Percentiles rank a stretch among this genome's conserved stretches.
Conservation (phyloP, 2,329 filamentous ascomycete species). For the Chaetomium olivaceum region DNA sequence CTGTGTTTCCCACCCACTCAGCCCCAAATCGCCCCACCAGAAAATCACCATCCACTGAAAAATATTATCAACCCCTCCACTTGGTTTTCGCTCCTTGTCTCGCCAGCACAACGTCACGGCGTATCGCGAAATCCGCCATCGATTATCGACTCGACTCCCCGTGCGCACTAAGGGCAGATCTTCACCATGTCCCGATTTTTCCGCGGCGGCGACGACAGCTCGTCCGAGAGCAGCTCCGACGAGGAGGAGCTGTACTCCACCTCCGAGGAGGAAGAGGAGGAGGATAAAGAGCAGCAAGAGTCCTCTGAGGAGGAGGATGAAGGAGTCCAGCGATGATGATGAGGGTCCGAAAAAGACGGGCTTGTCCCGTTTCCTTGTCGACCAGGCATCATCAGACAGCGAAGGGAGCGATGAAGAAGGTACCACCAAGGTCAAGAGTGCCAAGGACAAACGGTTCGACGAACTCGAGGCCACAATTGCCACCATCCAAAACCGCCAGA, state of each 20-base stretch:
- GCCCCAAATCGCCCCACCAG: constrained; percentile 36
- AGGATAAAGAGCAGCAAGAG: constrained; percentile 55
- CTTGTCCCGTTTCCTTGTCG: constrained; percentile 81
- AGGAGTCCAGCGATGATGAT: constrained; percentile 64
- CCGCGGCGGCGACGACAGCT: constrained; percentile 88
- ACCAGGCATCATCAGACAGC: constrained; percentile 65
- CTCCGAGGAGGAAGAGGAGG: constrained; percentile 68
- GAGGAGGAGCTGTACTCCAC: constrained; percentile 88
- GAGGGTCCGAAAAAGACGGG: constrained; percentile 68
- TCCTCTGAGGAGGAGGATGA: constrained; percentile 53
- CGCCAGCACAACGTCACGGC: constrained; percentile 23
- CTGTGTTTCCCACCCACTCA: constrained; percentile 19
- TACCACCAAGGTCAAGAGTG: constrained; percentile 87
- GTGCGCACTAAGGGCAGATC: constrained; percentile 9
- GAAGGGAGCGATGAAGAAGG: constrained; percentile 83
- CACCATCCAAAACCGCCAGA: constrained; percentile 92
- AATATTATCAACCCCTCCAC: constrained; percentile 35
- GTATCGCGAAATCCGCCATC: constrained; percentile 15
- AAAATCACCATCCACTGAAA: constrained; percentile 35
- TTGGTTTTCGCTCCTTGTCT: constrained; percentile 28
- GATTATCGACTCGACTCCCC: constrained; percentile 5
- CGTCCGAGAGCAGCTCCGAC: constrained; percentile 91
- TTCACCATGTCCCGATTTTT: constrained; percentile 89
- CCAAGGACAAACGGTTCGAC: constrained; percentile 95
- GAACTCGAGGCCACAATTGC: constrained; percentile 89